Percentiles rank a stretch among this genome's conserved stretches.
Conservation (phyloP, 805 yeast species). For the Sugiyamaella smithiae region DNA sequence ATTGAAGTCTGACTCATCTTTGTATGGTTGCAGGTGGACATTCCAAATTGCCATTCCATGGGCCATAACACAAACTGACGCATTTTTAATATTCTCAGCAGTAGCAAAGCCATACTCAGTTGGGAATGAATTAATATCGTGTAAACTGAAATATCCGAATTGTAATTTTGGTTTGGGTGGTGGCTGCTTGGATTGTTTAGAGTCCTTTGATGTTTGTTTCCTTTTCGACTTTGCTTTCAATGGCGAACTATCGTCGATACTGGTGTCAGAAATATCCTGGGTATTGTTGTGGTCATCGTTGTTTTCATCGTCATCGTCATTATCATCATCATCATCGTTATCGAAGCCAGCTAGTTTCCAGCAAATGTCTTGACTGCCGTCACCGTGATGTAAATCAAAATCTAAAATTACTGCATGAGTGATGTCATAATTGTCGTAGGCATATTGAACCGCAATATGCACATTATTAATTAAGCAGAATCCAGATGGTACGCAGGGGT, state of each 20-base stretch:
- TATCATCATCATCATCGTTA: slow-evolving; percentile 44
- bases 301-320: slow-evolving; percentile 25
- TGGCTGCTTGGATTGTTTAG: slow-evolving; percentile 3
- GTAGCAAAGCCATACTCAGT: slow-evolving; percentile 77
- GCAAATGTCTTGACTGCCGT: slow-evolving; percentile 82
- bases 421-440: slow-evolving; percentile 55
- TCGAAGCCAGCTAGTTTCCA: slow-evolving; percentile 73
- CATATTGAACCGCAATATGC: slow-evolving; percentile 77
- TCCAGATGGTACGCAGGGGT: slow-evolving; percentile 79
- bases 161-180: slow-evolving; percentile 42
- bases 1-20: slow-evolving; percentile 61
- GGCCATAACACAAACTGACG: slow-evolving; percentile 72
- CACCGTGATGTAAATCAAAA: slow-evolving; percentile 86
- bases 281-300: slow-evolving; percentile 17
- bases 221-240: not conserved
- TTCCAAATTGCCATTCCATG: slow-evolving; percentile 83
- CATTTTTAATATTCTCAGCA: slow-evolving; percentile 65
- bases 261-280: not conserved
- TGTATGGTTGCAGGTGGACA: slow-evolving; percentile 69
- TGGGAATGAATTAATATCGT: slow-evolving; percentile 83
- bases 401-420: slow-evolving; percentile 82
- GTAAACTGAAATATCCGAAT: slow-evolving; percentile 79
- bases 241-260: not conserved
- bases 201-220: slow-evolving; percentile 20
- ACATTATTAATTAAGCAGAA: slow-evolving; percentile 80